A percentile compares a stretch with the other conserved stretches of the same genome.
phyloP scores from a whole-genome alignment of 2,329 filamentous ascomycete species.

The Colletotrichum filicis region DNA sequence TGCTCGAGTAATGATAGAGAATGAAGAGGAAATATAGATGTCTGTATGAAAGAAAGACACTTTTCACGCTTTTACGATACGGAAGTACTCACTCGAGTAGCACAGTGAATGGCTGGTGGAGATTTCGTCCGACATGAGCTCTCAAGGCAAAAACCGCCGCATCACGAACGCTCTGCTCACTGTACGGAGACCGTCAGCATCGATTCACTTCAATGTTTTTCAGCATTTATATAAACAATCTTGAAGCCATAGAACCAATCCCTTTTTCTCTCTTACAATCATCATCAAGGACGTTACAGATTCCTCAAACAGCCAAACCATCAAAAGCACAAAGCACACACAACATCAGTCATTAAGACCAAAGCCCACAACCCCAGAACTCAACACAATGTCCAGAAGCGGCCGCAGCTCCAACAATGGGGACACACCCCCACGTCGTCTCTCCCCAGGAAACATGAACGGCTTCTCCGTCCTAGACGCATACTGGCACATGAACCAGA shows the following conservation, averaged over 20 bases:
- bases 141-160: neutral
- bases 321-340: neutral
- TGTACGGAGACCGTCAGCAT: neutral
- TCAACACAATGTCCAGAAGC: too few species aligned
- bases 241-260: neutral
- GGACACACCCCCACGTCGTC: too few species aligned
- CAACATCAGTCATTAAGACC: neutral
- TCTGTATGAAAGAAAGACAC: too few species aligned
- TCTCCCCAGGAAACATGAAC: neutral
- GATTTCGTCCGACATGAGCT: neutral
- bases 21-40: fast-evolving
- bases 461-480: too few species aligned
- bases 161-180: neutral
- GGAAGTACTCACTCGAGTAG: neutral
- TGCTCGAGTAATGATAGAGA: too few species aligned
- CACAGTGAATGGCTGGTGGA: neutral
- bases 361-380: too few species aligned
- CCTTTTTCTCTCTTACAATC: neutral
- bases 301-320: neutral
- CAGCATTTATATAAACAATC: neutral
- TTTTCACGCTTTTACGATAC: too few species aligned
- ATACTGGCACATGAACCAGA: too few species aligned
- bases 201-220: neutral
- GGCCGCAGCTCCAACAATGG: too few species aligned
- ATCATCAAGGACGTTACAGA: neutral